These are phyloP conservation scores for Spinacia oleracea DNA, from an alignment of 179 eudicot genomes.

Conservation along the genomic window DNA sequence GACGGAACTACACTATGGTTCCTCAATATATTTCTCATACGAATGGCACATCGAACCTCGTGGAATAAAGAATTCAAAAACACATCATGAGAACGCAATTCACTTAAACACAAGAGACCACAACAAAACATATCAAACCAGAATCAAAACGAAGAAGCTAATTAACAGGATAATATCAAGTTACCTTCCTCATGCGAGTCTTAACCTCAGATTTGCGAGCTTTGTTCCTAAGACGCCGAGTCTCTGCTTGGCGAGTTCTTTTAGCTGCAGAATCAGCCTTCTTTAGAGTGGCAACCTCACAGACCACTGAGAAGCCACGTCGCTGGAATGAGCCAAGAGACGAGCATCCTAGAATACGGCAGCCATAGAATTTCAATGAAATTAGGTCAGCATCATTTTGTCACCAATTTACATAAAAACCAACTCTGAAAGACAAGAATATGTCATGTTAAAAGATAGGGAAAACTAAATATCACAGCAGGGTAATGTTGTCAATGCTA, in stretches of 20 bases:
- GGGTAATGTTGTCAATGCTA: background rate
- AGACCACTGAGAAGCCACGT: conserved; percentile 50
- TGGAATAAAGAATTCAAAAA: background rate
- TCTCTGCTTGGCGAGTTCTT: conserved; percentile 89
- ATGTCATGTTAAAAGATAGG: background rate
- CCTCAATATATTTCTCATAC: background rate
- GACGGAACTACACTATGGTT: background rate
- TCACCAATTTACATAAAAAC: background rate
- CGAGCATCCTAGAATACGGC: conserved; percentile 44
- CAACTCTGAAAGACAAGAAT: background rate
- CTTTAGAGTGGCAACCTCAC: conserved; percentile 62
- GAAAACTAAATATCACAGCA: background rate
- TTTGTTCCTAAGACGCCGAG: conserved; percentile 75
- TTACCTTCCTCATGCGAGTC: conserved; percentile 89
- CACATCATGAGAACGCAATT: background rate
- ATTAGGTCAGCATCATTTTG: background rate
- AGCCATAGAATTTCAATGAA: conserved; percentile 1
- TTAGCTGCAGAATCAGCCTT: conserved; percentile 84
- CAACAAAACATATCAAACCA: background rate
- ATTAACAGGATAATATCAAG: background rate
- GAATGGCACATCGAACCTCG: background rate
- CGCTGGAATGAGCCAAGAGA: conserved; percentile 38
- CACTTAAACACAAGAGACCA: background rate
- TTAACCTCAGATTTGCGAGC: conserved; percentile 74
- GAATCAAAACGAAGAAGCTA: background rate